These are phyloP conservation scores for Eimeria acervulina DNA, from an alignment of 169 alveolate species.

Conservation along the genomic window DNA sequence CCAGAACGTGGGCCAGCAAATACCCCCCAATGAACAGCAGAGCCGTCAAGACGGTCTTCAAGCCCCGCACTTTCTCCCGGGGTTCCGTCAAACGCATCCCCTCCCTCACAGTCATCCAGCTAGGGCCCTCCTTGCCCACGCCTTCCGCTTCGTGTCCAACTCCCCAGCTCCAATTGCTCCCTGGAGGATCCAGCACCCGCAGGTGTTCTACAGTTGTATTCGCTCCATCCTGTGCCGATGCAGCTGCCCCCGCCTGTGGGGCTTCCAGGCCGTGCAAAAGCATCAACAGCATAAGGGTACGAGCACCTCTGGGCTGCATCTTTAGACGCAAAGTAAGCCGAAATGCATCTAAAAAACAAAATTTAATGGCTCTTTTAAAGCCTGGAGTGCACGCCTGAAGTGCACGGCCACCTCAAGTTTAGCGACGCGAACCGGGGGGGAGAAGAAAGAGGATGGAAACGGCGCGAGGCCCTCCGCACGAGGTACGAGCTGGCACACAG, in stretches of 20 bases:
- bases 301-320: neutral
- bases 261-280: neutral
- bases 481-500: neutral
- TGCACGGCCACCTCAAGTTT: neutral
- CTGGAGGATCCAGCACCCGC: neutral
- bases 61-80: neutral
- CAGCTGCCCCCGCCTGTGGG: neutral
- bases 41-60: neutral
- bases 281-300: neutral
- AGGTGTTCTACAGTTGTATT: neutral
- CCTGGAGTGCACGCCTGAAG: neutral
- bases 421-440: too few species aligned
- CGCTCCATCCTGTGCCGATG: neutral
- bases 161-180: neutral
- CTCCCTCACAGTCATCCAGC: neutral
- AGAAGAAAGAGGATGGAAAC: too few species aligned
- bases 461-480: neutral
- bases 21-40: neutral
- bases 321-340: neutral
- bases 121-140: neutral
- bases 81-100: neutral
- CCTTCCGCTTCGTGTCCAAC: neutral
- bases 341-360: neutral
- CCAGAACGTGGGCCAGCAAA: slow-evolving; percentile 13
- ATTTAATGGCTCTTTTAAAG: neutral